Evolutionary conservation across 805 yeast species (phyloP), one percentile per base, ranked within the genome.

Genomic region (Saccharomycopsis sp.): DNA sequence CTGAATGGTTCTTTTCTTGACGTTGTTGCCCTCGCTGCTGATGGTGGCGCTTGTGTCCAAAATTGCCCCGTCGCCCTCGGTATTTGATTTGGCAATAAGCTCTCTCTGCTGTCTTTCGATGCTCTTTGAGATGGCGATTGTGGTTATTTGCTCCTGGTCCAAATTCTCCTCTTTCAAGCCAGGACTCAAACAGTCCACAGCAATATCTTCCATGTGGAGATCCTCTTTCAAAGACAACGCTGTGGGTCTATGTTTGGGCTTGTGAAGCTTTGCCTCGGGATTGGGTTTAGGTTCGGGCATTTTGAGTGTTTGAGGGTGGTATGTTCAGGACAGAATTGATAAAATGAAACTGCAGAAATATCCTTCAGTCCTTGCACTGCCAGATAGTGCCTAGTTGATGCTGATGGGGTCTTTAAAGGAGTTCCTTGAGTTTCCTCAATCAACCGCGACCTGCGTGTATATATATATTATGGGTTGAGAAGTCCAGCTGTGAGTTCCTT

Each of bases 181-280:
- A 40, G 63, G 63, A 55, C 59, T 55, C n/a, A 61, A 41, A 41
- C 57, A 46, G 16, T 61, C 60, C 16, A 59, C 61, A 9, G 63
- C 63, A 18, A 58, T 44, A 15, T 56, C 56, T 23, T 58, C 59
- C 61, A 61, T 58, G 18, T 60, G 55, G 16, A 24, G 34, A 15
- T 44, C 53, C 9, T 56, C 52, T 47, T 52, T 50, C 34, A 60
- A 54, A 9, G 59, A 52, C 16, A 60, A 57, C 2, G 63, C 63
- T 8, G 61, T 44, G 9, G 63, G 63, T 16, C 63, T 41, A 48
- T 60, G 63, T 34, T 60, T 60, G 29, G 51, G 60, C 40, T 52
- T 60, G n/a, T n/a, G n/a, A 8, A 50, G 16, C n/a, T 37, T 20
- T 34, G 24, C n/a, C 57, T 14, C 16, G 51, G 20, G 12, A 29